Evolutionary conservation across 805 yeast genomes (phyloP).

Genomic region (Helenozyma rhizophorensis): DNA sequence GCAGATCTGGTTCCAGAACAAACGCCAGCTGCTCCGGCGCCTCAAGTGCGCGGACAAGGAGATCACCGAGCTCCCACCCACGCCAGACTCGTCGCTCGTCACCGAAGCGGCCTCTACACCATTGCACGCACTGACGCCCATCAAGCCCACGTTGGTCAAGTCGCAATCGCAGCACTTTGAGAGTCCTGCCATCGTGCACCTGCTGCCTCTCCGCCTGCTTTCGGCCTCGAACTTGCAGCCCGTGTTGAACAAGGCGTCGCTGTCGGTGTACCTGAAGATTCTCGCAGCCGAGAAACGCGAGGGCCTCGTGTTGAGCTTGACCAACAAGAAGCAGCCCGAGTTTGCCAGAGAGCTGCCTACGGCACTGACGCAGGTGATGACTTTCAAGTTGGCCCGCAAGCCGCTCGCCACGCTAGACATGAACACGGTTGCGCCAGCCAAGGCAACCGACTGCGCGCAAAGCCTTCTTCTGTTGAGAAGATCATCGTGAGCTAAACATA

Average conservation of each 20-base stretch:
- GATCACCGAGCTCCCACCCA: conserved; percentile 41
- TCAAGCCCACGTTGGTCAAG: conserved; percentile 10
- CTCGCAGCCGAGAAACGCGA: conserved; percentile 8
- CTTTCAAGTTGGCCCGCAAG: conserved; percentile 15
- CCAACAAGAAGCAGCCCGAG: conserved; percentile 17
- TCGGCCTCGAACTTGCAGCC: conserved; percentile 10
- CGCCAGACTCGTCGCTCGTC: conserved; percentile 20
- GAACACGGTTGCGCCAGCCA: conserved; percentile 4
- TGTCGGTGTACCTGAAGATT: conserved; percentile 6
- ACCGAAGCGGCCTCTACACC: conserved; percentile 3
- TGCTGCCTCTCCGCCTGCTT: conserved; percentile 11
- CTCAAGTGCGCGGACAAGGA: conserved; percentile 34
- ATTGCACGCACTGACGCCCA: conserved; percentile 10
- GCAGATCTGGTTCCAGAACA: conserved; percentile 98
- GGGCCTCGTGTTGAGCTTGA: conserved; percentile 14
- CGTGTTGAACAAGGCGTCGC: conserved; percentile 1
- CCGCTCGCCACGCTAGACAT: conserved; percentile 12
- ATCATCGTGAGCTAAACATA: too few relatives aligned
- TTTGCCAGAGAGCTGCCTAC: conserved; percentile 12
- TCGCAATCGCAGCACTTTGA: conserved; percentile 9
- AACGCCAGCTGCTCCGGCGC: conserved; percentile 76
- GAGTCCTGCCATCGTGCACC: conserved; percentile 13
- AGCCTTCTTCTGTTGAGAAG: conserved; percentile 15
- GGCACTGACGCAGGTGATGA: conserved; percentile 14
- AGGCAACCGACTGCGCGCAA: conserved; percentile 13